Evolutionary conservation across 768 basidiomycete genomes (phyloP).

Genomic region (Russula olivacea): DNA sequence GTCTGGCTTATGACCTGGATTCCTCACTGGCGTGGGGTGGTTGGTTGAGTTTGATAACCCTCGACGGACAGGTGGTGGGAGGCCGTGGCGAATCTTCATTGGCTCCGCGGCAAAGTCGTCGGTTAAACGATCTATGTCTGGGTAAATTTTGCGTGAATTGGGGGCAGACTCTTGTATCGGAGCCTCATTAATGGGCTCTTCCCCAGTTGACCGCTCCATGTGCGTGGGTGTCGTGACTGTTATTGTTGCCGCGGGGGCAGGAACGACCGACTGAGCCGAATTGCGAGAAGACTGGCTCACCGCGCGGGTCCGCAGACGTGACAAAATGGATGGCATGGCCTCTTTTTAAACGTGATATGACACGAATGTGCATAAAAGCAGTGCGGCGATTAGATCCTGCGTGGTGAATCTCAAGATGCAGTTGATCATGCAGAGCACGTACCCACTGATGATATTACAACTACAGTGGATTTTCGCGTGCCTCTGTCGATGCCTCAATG

Average conservation of each 20-base stretch:
- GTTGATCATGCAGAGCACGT: background rate
- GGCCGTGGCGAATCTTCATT: constrained; percentile 1
- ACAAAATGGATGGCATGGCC: constrained; percentile 31
- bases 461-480: background rate
- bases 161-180: constrained; percentile 6
- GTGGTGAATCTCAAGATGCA: background rate
- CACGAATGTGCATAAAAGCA: background rate
- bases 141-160: constrained; percentile 36
- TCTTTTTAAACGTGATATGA: background rate
- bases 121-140: constrained; percentile 34
- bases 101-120: constrained; percentile 26
- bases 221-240: constrained; percentile 11
- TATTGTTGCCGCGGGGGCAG: constrained; percentile 17
- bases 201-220: background rate
- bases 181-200: background rate
- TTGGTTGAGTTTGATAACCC: constrained; percentile 7
- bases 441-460: background rate
- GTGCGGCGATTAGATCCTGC: constrained; percentile 1
- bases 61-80: constrained; percentile 19
- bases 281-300: constrained; percentile 27
- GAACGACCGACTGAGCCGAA: constrained; percentile 15
- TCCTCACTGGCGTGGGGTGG: background rate
- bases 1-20: background rate
- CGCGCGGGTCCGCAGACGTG: constrained; percentile 32
- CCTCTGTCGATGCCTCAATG: background rate